Evolutionary conservation across 2,329 filamentous ascomycete genomes (phyloP).

Genomic region (Purpureocillium takamizusanense): DNA sequence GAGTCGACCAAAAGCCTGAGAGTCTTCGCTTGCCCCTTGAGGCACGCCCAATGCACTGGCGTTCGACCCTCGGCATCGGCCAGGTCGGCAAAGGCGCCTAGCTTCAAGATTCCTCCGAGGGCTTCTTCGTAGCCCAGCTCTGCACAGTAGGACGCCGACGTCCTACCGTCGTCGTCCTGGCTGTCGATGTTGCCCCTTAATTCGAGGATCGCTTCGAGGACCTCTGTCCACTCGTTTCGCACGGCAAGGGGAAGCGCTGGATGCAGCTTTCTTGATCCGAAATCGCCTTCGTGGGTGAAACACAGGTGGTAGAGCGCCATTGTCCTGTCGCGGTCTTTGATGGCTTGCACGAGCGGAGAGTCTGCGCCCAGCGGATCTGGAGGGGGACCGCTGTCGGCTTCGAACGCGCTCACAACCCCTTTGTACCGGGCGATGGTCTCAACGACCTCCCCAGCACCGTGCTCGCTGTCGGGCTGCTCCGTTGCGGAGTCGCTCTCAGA

Average conservation of each 20-base stretch:
- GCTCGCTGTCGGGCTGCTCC: not conserved
- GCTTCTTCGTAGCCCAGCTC: constrained; percentile 4
- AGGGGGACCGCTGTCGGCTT: not conserved
- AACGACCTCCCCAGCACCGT: constrained; percentile 1
- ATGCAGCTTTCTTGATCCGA: constrained; percentile 1
- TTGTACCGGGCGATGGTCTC: constrained; percentile 1
- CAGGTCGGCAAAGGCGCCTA: constrained; percentile 3
- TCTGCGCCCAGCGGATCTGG: not conserved
- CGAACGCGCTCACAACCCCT: not conserved
- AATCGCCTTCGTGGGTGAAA: constrained; percentile 1
- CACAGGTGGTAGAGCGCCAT: constrained; percentile 5
- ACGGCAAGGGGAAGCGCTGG: constrained; percentile 7
- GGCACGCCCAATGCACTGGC: constrained; percentile 4
- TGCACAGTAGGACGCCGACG: constrained; percentile 7
- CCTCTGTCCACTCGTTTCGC: constrained; percentile 7
- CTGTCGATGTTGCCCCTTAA: constrained; percentile 5
- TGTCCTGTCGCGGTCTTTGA: constrained; percentile 1
- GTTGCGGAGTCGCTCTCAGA: too few species aligned
- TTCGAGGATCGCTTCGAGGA: constrained; percentile 5
- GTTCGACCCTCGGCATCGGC: constrained; percentile 2
- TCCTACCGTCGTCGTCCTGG: constrained; percentile 7
- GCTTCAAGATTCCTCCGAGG: constrained; percentile 1
- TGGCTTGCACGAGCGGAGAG: constrained; percentile 1
- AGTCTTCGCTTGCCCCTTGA: not conserved
- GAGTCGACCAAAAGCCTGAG: too few species aligned